Conservation (phyloP, 345 rosid genomes). For the Tarenaya hassleriana region DNA sequence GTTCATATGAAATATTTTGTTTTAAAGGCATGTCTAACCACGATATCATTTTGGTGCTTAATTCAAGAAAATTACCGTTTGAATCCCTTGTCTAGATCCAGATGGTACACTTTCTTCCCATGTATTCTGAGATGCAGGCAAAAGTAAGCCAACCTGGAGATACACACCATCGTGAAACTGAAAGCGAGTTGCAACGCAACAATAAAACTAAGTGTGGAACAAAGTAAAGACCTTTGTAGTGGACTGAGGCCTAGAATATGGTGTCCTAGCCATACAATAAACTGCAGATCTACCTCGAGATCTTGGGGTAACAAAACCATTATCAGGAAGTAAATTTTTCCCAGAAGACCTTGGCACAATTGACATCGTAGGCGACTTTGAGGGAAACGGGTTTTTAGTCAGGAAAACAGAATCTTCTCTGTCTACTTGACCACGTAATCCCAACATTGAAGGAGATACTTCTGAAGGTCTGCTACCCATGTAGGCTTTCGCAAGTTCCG, state of each 20-base stretch:
- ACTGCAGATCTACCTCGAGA: slow-evolving; percentile 81
- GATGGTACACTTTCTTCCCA: slow-evolving; percentile 41
- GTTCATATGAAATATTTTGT: too few relatives aligned
- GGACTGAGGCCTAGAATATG: slow-evolving; percentile 65
- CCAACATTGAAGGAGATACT: slow-evolving; percentile 51
- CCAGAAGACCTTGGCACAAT: slow-evolving; percentile 47
- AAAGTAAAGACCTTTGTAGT: slow-evolving; percentile 46
- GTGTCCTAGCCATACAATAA: slow-evolving; percentile 85
- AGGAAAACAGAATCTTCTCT: slow-evolving; percentile 41
- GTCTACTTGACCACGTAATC: slow-evolving; percentile 35
- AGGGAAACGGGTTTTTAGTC: slow-evolving; percentile 32
- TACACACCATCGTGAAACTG: slow-evolving; percentile 8
- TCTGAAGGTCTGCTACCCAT: slow-evolving; percentile 83
- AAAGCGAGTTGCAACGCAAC: slow-evolving; percentile 2
- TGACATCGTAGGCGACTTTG: slow-evolving; percentile 45
- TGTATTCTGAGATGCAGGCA: slow-evolving; percentile 37
- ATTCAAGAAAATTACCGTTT: slow-evolving; percentile 20
- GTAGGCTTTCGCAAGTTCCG: slow-evolving; percentile 94
- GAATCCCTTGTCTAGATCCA: slow-evolving; percentile 57
- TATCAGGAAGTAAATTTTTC: slow-evolving; percentile 39
- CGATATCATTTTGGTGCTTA: slow-evolving; percentile 1
- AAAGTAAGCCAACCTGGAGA: slow-evolving; percentile 35
- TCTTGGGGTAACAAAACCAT: slow-evolving; percentile 74
- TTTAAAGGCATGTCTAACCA: slow-evolving; percentile 10
- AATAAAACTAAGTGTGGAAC: background rate